Conservation (phyloP, 768 basidiomycete genomes). For the Trametes maxima region DNA sequence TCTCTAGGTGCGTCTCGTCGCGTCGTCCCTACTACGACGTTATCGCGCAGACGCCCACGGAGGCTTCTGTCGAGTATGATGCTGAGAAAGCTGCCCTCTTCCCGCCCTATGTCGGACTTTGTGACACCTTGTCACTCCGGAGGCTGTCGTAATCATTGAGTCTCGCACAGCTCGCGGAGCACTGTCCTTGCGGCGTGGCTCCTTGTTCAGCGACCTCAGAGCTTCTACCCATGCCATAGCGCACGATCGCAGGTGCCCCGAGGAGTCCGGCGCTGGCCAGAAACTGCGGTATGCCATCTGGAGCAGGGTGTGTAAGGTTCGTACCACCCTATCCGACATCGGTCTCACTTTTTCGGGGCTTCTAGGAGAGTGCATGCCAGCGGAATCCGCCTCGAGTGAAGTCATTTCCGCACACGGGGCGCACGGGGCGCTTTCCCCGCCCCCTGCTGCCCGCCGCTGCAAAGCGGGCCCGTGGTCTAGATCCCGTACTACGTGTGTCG, state of each 20-base stretch:
- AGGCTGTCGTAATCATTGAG: slow-evolving; percentile 18
- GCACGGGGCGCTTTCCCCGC: slow-evolving; percentile 8
- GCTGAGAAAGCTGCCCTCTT: slow-evolving; percentile 18
- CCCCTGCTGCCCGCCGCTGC: slow-evolving; percentile 15
- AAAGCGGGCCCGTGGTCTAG: slow-evolving; percentile 15
- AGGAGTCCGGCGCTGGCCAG: slow-evolving; percentile 6
- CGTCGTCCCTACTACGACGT: slow-evolving; percentile 13
- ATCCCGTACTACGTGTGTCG: slow-evolving; percentile 14
- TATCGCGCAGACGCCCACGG: slow-evolving; percentile 14
- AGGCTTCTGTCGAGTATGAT: slow-evolving; percentile 14
- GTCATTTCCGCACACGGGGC: slow-evolving; percentile 19
- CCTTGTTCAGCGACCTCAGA: background rate
- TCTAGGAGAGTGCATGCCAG: slow-evolving; percentile 6
- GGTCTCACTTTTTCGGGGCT: slow-evolving; percentile 2
- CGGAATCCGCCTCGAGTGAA: slow-evolving; percentile 12
- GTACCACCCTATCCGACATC: background rate
- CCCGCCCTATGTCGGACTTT: slow-evolving; percentile 17
- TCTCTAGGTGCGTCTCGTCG: background rate
- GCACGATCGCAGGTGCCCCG: slow-evolving; percentile 14
- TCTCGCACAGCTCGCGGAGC: slow-evolving; percentile 10
- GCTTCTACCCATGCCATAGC: slow-evolving; percentile 6
- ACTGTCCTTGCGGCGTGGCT: slow-evolving; percentile 12
- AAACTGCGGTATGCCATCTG: background rate
- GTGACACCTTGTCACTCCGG: slow-evolving; percentile 10
- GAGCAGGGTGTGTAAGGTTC: slow-evolving; percentile 16